Base-by-base conservation (phyloP, 805 yeast genomes). In the Pichia rugopelliculosa region DNA sequence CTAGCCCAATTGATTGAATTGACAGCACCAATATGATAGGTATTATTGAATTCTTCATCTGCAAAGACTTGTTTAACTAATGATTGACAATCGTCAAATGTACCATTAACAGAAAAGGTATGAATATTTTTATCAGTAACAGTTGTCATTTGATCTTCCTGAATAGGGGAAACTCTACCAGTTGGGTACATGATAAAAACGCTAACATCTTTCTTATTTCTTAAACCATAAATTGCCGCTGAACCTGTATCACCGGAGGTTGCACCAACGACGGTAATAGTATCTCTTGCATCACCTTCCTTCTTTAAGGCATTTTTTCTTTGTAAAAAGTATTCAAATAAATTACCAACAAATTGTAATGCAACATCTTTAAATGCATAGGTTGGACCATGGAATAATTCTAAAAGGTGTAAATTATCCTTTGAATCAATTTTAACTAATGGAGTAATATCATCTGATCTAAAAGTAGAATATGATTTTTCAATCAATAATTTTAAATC, bases 1-100 rank as follows among this genome's bases (percentile, higher is more conserved):
- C 99, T 82, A 9, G 99, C 98, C 99, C 99, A 93, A 75, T 93
- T 93, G 67, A 93, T 93, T 42, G 98, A 90, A 72, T 93, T 93
- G 52, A 93, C 96, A 17, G 99, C 99, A 58, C 98, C 99, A 49
- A 93, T 84, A 61, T 90, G 96, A 71, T 90, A 86, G 65, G 81
- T 84, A 55, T 75, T 77, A 69, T 93, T 93, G 75, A 93, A 93
- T 54, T 84, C 88, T 45, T 65, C 70, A 66, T 93, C 99, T 52
- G 91, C 93, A 66, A 93, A 93, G 52, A 91, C 82, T 61, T 84
- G 85, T 70, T 93, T 93, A 53, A 93, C 98, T 49, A 90, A 80
- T 61, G 88, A 96, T 72, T 93, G 99, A 70, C 99, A 93, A 70
- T 93, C 97, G 67, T 93, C 99, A 64, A 93, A 93, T 26, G 96